Base-by-base conservation (phyloP, 164 flowering plant genomes). In the Protea cynaroides region DNA sequence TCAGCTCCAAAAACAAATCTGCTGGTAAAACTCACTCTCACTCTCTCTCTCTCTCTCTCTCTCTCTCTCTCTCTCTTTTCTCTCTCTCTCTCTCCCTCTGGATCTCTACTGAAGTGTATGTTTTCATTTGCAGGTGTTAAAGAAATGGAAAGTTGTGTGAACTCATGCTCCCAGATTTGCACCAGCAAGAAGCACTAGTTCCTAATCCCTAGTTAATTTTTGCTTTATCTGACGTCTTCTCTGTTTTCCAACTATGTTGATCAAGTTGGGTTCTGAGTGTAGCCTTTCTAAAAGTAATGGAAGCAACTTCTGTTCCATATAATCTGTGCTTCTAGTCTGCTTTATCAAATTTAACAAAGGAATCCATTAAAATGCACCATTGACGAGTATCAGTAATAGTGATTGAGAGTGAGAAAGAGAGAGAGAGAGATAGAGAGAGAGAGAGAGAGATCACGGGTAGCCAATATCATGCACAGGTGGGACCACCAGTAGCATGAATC, bases 1-100 rank as follows among this genome's bases (percentile, higher is more conserved):
- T 83, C 58, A 81, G 83, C 75, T 66, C 83, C 65, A 65, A n/a
- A 29, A n/a, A 67, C 25, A 64, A 78, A 4, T 82, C 81, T 22
- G 71, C 82, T 80, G 59, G 49, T 11, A 15, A 44, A n/a, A n/a
- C n/a, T n/a, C 13, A 0, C 50, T 25, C 8, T 18, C 19, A 38
- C 13, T 38, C 52, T 44, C 58, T 49, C 40, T 62, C 55, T 29
- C 63, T 54, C 51, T 29, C 51, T 56, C 47, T 23, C 23, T 55
- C 56, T 17, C 19, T 65, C 53, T 57, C 24, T 62, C 12, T 49
- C 25, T 52, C n/a, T 54, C n/a, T n/a, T n/a, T n/a, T 49, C 40
- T 62, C 55, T 29, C 63, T 54, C 51, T 29, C 51, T 56, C 47
- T 23, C 23, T 55, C 56, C 12, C 19, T 65, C 53, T 57, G 19